Conservation (phyloP, 805 yeast species). For the Jamesozyma piceae region DNA sequence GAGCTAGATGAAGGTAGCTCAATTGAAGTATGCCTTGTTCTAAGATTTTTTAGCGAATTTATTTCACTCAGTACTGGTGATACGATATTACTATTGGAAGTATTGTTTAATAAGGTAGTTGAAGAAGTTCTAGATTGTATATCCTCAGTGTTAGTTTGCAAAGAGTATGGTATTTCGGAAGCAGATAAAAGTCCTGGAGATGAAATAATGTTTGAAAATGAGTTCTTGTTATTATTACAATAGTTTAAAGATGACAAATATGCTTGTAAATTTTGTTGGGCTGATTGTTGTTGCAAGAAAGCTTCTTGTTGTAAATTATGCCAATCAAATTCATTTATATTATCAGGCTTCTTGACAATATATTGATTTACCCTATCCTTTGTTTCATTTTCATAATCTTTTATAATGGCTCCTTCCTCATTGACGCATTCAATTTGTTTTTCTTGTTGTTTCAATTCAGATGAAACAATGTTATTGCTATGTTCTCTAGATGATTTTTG, state of each 20-base stretch:
- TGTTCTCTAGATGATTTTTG: no score
- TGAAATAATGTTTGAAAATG: not conserved
- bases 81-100: not conserved
- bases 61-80: slow-evolving; percentile 2
- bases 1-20: not conserved
- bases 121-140: not conserved
- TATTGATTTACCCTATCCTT: slow-evolving; percentile 11
- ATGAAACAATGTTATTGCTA: not conserved
- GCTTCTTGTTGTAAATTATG: slow-evolving; percentile 28
- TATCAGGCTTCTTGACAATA: slow-evolving; percentile 26
- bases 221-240: not conserved
- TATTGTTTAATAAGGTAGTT: not conserved
- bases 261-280: slow-evolving; percentile 29
- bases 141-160: not conserved
- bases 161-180: not conserved
- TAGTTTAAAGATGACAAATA: slow-evolving; percentile 22
- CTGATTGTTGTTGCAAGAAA: slow-evolving; percentile 27
- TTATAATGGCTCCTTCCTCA: not conserved
- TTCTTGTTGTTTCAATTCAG: not conserved
- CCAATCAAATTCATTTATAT: slow-evolving; percentile 27
- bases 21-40: not conserved
- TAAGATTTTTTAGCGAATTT: not conserved
- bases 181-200: not conserved
- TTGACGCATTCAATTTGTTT: no score
- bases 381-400: slow-evolving; percentile 1